Conservation (phyloP, 495 filamentous ascomycete species). For the Margaritispora aquatica region DNA sequence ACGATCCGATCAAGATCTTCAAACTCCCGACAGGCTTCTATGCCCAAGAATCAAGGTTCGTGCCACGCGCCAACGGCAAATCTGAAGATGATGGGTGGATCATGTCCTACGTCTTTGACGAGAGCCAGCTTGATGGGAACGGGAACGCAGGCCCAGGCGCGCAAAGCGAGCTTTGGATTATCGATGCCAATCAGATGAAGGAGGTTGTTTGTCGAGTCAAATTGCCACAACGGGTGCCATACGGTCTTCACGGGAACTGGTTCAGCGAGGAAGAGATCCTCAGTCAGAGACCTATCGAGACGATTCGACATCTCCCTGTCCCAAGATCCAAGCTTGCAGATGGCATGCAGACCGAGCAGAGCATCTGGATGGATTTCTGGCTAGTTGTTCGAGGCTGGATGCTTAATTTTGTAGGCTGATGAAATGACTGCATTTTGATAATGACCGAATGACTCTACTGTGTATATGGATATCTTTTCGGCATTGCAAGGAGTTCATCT, state of each 20-base stretch:
- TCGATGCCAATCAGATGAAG: slow-evolving; percentile 52
- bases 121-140: slow-evolving; percentile 38
- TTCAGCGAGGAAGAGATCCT: slow-evolving; percentile 50
- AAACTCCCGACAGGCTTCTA: slow-evolving; percentile 49
- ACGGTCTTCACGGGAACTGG: slow-evolving; percentile 62
- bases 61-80: slow-evolving; percentile 37
- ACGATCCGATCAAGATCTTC: slow-evolving; percentile 55
- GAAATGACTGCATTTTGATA: too few species aligned
- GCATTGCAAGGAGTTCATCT: neutral
- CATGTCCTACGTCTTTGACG: slow-evolving; percentile 19
- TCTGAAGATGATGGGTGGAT: slow-evolving; percentile 22
- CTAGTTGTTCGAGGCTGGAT: slow-evolving; percentile 8
- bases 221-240: slow-evolving; percentile 59
- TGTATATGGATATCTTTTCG: neutral
- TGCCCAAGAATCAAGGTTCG: slow-evolving; percentile 59
- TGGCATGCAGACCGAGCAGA: neutral
- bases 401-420: slow-evolving; percentile 10
- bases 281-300: slow-evolving; percentile 27
- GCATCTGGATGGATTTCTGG: slow-evolving; percentile 10
- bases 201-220: slow-evolving; percentile 46
- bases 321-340: neutral
- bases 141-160: slow-evolving; percentile 37
- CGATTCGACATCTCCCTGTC: slow-evolving; percentile 5
- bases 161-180: slow-evolving; percentile 56
- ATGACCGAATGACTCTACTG: too few species aligned